Evolutionary conservation across 1,139 yeast genomes (phyloP).

Genomic region (Taphrina pruni): DNA sequence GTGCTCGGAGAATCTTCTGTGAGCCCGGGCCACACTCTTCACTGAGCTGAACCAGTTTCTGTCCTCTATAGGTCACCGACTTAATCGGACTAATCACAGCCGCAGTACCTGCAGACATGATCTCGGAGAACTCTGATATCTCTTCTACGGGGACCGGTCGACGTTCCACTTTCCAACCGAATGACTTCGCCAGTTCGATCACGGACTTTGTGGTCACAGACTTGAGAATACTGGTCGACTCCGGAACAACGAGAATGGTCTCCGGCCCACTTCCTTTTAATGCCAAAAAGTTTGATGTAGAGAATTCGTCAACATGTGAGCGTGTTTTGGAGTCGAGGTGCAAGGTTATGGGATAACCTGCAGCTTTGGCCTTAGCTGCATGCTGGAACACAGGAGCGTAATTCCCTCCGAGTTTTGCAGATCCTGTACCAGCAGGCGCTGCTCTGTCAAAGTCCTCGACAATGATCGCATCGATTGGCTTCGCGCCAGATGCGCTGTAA

Average conservation of each 20-base stretch:
- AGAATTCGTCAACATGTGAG: slow-evolving; percentile 40
- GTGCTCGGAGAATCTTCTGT: slow-evolving; percentile 5
- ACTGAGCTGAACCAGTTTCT: slow-evolving; percentile 32
- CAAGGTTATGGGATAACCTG: slow-evolving; percentile 38
- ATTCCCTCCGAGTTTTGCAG: slow-evolving; percentile 41
- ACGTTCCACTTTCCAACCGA: slow-evolving; percentile 41
- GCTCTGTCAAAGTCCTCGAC: slow-evolving; percentile 42
- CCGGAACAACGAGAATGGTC: slow-evolving; percentile 39
- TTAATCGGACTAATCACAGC: slow-evolving; percentile 40
- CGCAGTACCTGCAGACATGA: slow-evolving; percentile 41
- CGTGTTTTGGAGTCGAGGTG: slow-evolving; percentile 42
- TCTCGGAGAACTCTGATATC: slow-evolving; percentile 32
- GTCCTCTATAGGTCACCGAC: slow-evolving; percentile 32
- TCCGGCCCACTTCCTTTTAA: slow-evolving; percentile 29
- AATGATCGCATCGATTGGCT: slow-evolving; percentile 40
- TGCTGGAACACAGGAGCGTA: slow-evolving; percentile 41
- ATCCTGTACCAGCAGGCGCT: slow-evolving; percentile 41
- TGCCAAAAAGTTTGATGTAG: slow-evolving; percentile 41
- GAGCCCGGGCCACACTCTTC: slow-evolving; percentile 36
- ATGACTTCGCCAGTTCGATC: slow-evolving; percentile 37
- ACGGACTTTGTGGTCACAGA: slow-evolving; percentile 42
- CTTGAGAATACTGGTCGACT: slow-evolving; percentile 40
- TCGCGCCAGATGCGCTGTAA: slow-evolving; percentile 34
- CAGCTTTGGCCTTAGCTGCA: slow-evolving; percentile 37
- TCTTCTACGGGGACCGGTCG: slow-evolving; percentile 39